Conservation (phyloP, 108 stramenopile species). For the Tribonema minus region DNA sequence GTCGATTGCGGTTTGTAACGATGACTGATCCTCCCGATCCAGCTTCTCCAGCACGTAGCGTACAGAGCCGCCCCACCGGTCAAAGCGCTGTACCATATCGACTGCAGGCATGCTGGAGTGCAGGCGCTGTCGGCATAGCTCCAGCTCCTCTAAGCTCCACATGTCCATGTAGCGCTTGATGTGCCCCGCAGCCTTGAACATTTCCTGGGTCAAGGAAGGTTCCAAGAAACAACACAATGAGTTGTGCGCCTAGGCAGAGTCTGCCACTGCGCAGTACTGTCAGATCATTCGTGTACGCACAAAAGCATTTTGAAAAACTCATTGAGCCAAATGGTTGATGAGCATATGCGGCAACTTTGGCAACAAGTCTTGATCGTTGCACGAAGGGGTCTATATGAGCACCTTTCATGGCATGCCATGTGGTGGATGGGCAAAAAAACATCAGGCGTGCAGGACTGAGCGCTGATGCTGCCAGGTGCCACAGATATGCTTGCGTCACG, state of each 20-base stretch:
- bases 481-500: neutral
- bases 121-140: neutral
- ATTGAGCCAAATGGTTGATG: neutral
- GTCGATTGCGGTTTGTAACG: neutral
- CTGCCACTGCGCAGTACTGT: neutral
- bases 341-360: neutral
- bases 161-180: neutral
- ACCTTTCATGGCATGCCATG: neutral
- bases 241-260: neutral
- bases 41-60: neutral
- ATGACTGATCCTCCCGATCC: neutral
- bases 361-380: neutral
- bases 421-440: too few relatives aligned
- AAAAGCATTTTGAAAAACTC: neutral
- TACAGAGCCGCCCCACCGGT: neutral
- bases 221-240: neutral
- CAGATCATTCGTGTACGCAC: neutral
- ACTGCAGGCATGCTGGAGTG: neutral
- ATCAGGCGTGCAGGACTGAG: neutral
- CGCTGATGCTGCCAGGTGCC: neutral
- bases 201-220: neutral
- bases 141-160: neutral
- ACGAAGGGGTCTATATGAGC: too few relatives aligned
- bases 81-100: neutral
- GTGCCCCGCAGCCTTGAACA: neutral